Base-by-base conservation (phyloP, 768 basidiomycete genomes). In the Stropharia rugosoannulata region DNA sequence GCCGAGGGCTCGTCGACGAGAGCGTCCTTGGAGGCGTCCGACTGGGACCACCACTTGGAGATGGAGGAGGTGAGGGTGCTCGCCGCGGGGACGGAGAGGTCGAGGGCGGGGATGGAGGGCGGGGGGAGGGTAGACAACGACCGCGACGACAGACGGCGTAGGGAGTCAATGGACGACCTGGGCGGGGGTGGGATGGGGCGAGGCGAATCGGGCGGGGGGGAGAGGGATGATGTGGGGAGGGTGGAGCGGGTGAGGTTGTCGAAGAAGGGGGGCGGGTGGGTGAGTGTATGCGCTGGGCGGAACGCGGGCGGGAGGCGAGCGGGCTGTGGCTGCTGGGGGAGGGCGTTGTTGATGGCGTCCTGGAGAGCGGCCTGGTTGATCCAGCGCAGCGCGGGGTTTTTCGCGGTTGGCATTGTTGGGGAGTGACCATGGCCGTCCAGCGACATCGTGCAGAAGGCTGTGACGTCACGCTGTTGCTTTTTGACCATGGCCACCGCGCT, bases 171-270 rank as follows among this genome's bases (percentile, higher is more conserved):
- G 3, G 86, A 89, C 19, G 58, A 39, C 58, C 41, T 15, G 38
- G 55, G 67, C 38, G 57, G 64, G 43, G 35, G 41, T 15, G 25
- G 22, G 44, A 29, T 40, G 54, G 35, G 25, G 42, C 44, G 51
- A 54, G 48, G 32, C 54, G 51, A 63, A 41, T 60, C 39, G 25
- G 71, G 58, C 1, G 74, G 62, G 11, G 76, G 77, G 0, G 85
- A 82, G 12, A 87, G 69, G 1, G 84, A 82, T 5, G 84, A 73
- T 6, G 82, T 86, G 22, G 89, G 87, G 22, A 87, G 76, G 0
- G 87, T 83, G 1, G 80, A 75, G 44, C 85, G 80, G 3, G 84
- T 78, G 51, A 87, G 75, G 59, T 66, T 75, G 62, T 80, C 79
- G 50, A 86, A 68, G 51, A 82, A 77, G 7, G 80, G 78, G 7